These are phyloP conservation scores for Calamus simplicifolius DNA, from an alignment of 176 grass and related monocot species.

Conservation along the genomic window DNA sequence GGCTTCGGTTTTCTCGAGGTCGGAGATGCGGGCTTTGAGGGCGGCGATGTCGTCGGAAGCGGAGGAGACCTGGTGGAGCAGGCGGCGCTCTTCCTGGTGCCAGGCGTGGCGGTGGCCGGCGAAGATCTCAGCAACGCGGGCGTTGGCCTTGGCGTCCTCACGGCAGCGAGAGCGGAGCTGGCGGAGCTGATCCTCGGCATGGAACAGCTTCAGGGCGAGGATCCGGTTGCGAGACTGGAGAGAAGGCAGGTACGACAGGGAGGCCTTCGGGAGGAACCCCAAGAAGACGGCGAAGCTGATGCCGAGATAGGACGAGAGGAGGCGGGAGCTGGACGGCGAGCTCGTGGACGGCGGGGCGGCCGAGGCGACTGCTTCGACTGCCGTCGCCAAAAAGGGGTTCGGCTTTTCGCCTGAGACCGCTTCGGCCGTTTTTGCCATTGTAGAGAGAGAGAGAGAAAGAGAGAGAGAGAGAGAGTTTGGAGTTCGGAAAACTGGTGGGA, in stretches of 20 bases:
- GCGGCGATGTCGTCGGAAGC: conserved; percentile 29
- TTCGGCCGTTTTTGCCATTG: conserved; percentile 12
- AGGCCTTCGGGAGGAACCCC: too few relatives aligned
- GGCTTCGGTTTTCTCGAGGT: conserved; percentile 30
- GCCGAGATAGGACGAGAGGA: conserved; percentile 46
- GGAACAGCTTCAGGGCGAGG: conserved; percentile 57
- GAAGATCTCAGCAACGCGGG: conserved; percentile 79
- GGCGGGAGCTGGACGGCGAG: not conserved
- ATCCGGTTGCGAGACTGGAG: conserved; percentile 35
- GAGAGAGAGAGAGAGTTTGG: not conserved
- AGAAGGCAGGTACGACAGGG: conserved; percentile 21
- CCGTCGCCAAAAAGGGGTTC: not conserved
- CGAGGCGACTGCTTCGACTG: not conserved
- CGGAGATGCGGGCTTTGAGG: conserved; percentile 37
- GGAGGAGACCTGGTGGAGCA: conserved; percentile 29
- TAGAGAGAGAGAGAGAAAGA: too few relatives aligned
- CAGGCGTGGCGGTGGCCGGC: conserved; percentile 63
- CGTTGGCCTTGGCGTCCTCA: conserved; percentile 81
- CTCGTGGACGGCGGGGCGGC: not conserved
- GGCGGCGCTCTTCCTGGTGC: conserved; percentile 55
- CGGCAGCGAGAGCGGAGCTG: conserved; percentile 52
- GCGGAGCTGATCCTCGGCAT: conserved; percentile 75
- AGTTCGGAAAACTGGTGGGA: not conserved
- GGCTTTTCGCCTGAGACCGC: not conserved
- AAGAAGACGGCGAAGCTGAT: too few relatives aligned